Conservation (phyloP, 768 basidiomycete genomes). For the Pulveroboletus sp. region DNA sequence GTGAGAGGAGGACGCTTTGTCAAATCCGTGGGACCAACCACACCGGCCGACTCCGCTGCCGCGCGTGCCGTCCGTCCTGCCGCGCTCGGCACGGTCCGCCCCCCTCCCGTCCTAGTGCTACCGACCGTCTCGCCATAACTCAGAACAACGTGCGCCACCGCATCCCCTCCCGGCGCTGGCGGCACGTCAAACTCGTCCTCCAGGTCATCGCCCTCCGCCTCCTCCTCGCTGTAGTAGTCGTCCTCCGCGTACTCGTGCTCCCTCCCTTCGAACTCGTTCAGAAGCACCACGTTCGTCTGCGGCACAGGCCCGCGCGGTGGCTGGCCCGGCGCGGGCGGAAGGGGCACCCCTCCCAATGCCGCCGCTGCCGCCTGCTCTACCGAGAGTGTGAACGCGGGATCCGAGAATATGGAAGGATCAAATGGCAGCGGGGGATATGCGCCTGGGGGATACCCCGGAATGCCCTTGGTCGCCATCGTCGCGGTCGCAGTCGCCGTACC, state of each 20-base stretch:
- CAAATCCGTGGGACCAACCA: constrained; percentile 35
- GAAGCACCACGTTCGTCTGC: constrained; percentile 36
- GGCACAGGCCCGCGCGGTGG: constrained; percentile 32
- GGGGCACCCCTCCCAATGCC: constrained; percentile 29
- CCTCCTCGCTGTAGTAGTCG: constrained; percentile 47
- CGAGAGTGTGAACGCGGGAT: constrained; percentile 48
- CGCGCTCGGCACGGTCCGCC: constrained; percentile 27
- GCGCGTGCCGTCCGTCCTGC: constrained; percentile 24
- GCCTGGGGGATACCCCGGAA: constrained; percentile 39
- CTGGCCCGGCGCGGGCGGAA: constrained; percentile 28
- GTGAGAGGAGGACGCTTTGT: constrained; percentile 39
- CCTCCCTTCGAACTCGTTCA: constrained; percentile 36
- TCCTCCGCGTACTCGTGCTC: constrained; percentile 38
- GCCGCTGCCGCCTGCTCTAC: constrained; percentile 47
- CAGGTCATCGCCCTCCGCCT: constrained; percentile 38
- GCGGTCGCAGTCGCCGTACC: constrained; percentile 30
- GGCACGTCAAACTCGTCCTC: constrained; percentile 30
- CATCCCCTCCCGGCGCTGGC: constrained; percentile 23
- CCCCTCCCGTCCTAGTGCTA: constrained; percentile 32
- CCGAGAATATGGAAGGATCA: constrained; percentile 51
- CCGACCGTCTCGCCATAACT: constrained; percentile 35
- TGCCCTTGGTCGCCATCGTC: constrained; percentile 33
- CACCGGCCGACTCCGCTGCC: constrained; percentile 34
- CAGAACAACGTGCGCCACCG: constrained; percentile 38
- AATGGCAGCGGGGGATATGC: constrained; percentile 43